phyloP scores from a whole-genome alignment of 257 asterid genomes.

The Solanum habrochaites region DNA sequence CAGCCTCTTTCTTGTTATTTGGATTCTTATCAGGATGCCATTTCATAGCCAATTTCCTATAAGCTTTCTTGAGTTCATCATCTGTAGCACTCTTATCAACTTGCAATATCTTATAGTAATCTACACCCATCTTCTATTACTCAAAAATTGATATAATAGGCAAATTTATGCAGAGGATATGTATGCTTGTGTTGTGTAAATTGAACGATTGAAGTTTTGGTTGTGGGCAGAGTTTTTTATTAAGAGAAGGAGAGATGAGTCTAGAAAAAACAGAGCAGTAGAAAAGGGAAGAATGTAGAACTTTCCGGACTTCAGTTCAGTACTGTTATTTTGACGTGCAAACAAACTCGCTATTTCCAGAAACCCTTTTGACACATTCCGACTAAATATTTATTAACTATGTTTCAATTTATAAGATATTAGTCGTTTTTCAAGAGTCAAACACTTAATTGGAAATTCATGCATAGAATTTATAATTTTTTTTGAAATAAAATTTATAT shows the following conservation, averaged over 20 bases:
- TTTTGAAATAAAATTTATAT: too few relatives aligned
- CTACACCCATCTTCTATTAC: slow-evolving; percentile 49
- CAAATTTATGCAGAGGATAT: background rate
- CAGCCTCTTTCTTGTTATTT: slow-evolving; percentile 68
- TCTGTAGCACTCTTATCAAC: slow-evolving; percentile 66
- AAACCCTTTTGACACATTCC: background rate
- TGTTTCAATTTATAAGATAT: too few relatives aligned
- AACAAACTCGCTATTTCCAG: background rate
- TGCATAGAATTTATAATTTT: too few relatives aligned
- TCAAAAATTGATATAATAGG: background rate
- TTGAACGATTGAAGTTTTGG: background rate
- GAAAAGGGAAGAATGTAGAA: slow-evolving; percentile 31
- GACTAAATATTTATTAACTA: too few relatives aligned
- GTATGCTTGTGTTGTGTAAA: background rate
- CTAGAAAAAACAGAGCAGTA: slow-evolving; percentile 27
- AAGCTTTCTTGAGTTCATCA: slow-evolving; percentile 78
- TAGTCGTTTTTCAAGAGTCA: too few relatives aligned
- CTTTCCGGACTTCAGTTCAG: slow-evolving; percentile 29
- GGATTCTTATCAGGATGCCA: slow-evolving; percentile 95
- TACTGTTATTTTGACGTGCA: background rate
- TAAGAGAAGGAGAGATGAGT: slow-evolving; percentile 9
- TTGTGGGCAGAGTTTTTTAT: background rate
- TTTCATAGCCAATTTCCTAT: slow-evolving; percentile 73
- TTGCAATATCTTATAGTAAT: slow-evolving; percentile 55
- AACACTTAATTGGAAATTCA: too few relatives aligned